phyloP scores from a whole-genome alignment of 345 rosid genomes.

The Erysimum cheiranthoides region DNA sequence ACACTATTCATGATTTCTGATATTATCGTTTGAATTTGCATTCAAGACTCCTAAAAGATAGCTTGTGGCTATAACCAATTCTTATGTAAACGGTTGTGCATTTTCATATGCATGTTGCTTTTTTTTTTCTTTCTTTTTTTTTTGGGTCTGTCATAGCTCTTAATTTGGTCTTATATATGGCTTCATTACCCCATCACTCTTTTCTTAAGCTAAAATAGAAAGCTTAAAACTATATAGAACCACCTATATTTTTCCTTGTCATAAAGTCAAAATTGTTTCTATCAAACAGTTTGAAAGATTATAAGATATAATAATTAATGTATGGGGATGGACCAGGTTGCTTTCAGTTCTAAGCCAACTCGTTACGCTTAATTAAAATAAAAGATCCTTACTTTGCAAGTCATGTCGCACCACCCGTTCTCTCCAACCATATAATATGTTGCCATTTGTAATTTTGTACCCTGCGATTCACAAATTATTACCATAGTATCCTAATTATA shows the following conservation, averaged over 20 bases:
- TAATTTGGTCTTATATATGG: neutral
- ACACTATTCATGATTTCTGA: neutral
- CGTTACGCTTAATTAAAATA: slow-evolving; percentile 60
- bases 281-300: neutral
- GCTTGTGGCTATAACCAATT: neutral
- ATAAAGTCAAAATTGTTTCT: neutral
- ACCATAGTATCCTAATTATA: neutral
- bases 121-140: no score
- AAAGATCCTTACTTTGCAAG: slow-evolving; percentile 63
- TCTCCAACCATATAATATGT: slow-evolving; percentile 14
- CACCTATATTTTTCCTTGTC: slow-evolving; percentile 1
- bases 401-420: slow-evolving; percentile 46
- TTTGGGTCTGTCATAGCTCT: neutral
- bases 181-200: neutral
- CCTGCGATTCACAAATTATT: neutral
- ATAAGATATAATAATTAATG: slow-evolving; percentile 20
- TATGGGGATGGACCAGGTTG: slow-evolving; percentile 41
- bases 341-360: slow-evolving; percentile 41
- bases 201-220: neutral
- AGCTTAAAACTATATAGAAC: neutral
- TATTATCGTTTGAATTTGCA: neutral
- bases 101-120: neutral
- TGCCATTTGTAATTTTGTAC: slow-evolving; percentile 31
- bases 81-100: neutral
- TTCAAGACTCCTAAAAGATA: neutral